Evolutionary conservation across 2,329 filamentous ascomycete species (phyloP), one percentile per base, ranked within the genome.

Genomic region (Alternaria gansuensis): DNA sequence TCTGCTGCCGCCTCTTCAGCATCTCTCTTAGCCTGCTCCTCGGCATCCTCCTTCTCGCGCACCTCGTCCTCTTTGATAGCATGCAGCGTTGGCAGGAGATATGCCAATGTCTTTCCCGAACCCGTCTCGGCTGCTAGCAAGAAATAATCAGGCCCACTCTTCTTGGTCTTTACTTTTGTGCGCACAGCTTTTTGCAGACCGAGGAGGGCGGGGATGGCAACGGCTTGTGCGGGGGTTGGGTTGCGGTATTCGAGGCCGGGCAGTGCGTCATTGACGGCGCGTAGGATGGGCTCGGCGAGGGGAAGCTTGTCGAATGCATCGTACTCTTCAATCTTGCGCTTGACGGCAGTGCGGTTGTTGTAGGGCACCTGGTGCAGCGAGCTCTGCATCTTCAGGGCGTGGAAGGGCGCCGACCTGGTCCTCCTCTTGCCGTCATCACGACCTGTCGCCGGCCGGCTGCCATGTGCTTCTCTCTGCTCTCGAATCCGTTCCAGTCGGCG

Each of bases 61-160:
- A 85, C 82, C 54, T 86, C 83, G 14, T 87, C 88, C 33, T 86
- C 81, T 80, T 99, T 99, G 69, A 99, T 78, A 8, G 91, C 90
- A 78, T 99, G 88, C 51, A 99, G 83, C 14, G 89, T 85, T 0
- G 95, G 96, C 5, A 97, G 79, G 5, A 98, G 82, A 74, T 99
- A 99, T 8, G 95, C 92, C 62, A 99, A 82, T 1, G 95, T 99
- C 82, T 99, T 99, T 60, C 95, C 95, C 0, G 95, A 98, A 11
- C 95, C 95, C 0, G 95, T 99, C 82, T 99, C 95, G 10, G 95
- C 95, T 4, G 95, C 95, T 49, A 99, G 83, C 11, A 99, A 83
- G 73, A 92, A 97, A 51, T 88, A 83, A 53, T 87, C 81, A 71
- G 85, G 83, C n/a, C 64, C 78, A 64, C 73, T 73, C 70, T 58